These are phyloP conservation scores for Aspergillus costaricaensis DNA, from an alignment of 2,329 filamentous ascomycete species.

Conservation along the genomic window DNA sequence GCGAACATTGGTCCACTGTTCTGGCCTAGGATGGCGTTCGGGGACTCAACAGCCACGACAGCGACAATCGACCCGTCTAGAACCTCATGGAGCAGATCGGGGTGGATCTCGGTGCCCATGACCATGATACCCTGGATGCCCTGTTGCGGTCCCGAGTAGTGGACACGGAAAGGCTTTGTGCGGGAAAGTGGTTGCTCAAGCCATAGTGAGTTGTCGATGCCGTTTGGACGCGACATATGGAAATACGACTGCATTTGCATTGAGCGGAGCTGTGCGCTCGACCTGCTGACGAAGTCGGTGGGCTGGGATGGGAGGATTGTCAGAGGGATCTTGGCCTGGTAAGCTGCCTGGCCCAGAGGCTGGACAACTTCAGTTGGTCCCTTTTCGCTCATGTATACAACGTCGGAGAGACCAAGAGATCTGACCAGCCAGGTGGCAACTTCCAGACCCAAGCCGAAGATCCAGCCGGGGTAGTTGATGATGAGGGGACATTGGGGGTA, in stretches of 20 bases:
- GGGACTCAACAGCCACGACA: conserved; percentile 52
- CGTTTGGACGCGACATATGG: conserved; percentile 45
- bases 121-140: conserved; percentile 55
- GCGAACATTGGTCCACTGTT: conserved; percentile 1
- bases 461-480: conserved; percentile 60
- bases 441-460: conserved; percentile 55
- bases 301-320: conserved; percentile 51
- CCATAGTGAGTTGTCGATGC: conserved; percentile 45
- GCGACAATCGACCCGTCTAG: conserved; percentile 58
- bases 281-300: conserved; percentile 48
- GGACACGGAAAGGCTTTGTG: conserved; percentile 51
- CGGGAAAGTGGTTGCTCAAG: conserved; percentile 48
- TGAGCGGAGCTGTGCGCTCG: conserved; percentile 53
- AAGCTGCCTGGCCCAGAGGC: conserved; percentile 44
- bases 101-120: conserved; percentile 52
- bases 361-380: conserved; percentile 47
- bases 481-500: conserved; percentile 53
- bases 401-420: conserved; percentile 51
- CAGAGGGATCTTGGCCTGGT: conserved; percentile 38
- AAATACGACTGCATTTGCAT: conserved; percentile 67
- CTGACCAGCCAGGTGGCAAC: conserved; percentile 51
- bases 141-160: conserved; percentile 48
- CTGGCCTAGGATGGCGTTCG: conserved; percentile 31
- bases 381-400: conserved; percentile 57
- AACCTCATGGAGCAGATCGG: conserved; percentile 51